These are phyloP conservation scores for Blechomonas ayalai DNA, from an alignment of 208 protist genomes.

Conservation along the genomic window DNA sequence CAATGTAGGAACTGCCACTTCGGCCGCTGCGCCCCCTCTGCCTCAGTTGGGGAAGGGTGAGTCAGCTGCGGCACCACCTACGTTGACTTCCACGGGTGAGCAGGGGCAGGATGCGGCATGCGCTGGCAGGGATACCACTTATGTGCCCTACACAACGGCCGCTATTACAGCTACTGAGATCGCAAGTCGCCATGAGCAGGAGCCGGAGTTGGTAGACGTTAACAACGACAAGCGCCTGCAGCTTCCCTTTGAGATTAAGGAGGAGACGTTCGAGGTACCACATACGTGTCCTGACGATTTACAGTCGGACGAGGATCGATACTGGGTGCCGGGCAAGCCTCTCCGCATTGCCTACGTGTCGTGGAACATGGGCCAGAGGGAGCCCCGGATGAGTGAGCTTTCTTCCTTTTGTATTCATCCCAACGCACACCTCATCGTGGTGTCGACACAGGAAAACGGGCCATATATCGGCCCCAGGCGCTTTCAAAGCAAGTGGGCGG, in stretches of 20 bases:
- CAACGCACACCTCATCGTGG: constrained; percentile 74
- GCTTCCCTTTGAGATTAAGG: constrained; percentile 29
- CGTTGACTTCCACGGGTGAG: too few species aligned
- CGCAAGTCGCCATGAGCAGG: not conserved
- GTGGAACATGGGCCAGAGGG: constrained; percentile 73
- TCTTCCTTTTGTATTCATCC: constrained; percentile 56
- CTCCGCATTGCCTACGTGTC: constrained; percentile 70
- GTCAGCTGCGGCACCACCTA: too few species aligned
- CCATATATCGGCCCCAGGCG: constrained; percentile 36
- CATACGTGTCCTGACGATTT: constrained; percentile 29
- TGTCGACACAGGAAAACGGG: constrained; percentile 82
- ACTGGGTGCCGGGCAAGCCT: constrained; percentile 57
- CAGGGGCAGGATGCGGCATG: too few species aligned
- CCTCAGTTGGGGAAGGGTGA: too few species aligned
- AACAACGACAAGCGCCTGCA: constrained; percentile 19
- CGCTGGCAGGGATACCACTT: too few species aligned
- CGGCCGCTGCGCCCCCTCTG: too few species aligned
- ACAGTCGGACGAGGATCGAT: constrained; percentile 13
- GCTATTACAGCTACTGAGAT: too few species aligned
- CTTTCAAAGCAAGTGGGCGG: constrained; percentile 39
- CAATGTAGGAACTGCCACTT: too few species aligned
- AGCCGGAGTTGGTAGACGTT: constrained; percentile 13
- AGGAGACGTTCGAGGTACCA: constrained; percentile 63
- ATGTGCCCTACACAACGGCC: too few species aligned
- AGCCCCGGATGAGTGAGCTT: constrained; percentile 38